These are phyloP conservation scores for Hygrophorus pudorinus DNA, from an alignment of 768 basidiomycete genomes.

Conservation along the genomic window DNA sequence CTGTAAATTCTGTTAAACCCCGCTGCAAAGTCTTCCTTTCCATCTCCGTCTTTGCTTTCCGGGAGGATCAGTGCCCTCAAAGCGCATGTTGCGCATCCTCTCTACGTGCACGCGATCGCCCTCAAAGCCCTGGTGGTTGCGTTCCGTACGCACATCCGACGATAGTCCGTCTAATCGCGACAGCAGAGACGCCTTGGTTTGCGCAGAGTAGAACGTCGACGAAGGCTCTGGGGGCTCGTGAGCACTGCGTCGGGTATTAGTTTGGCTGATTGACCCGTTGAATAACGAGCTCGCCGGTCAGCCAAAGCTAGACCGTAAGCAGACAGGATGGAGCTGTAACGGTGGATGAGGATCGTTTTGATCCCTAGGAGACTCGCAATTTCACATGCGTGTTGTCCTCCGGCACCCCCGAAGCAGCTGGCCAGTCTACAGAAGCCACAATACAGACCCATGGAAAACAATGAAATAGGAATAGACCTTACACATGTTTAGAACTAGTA, in stretches of 20 bases:
- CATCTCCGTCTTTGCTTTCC: conserved; percentile 41
- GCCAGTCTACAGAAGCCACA: no score
- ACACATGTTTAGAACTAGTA: conserved; percentile 69
- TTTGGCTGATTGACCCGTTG: no score
- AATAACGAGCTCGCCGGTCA: no score
- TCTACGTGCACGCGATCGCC: no score
- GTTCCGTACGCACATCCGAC: conserved; percentile 49
- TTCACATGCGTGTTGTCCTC: conserved; percentile 90
- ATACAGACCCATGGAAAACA: conserved; percentile 1
- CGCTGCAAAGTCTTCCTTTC: conserved; percentile 60
- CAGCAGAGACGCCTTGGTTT: conserved; percentile 46
- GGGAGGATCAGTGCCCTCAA: conserved; percentile 86
- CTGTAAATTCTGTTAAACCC: conserved; percentile 70
- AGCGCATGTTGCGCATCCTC: conserved; percentile 85
- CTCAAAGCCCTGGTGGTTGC: no score
- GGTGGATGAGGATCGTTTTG: conserved; percentile 78
- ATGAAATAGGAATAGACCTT: conserved; percentile 9
- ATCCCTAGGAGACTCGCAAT: conserved; percentile 83
- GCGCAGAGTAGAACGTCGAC: conserved; percentile 63
- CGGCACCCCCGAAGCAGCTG: conserved; percentile 71
- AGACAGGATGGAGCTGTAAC: conserved; percentile 86
- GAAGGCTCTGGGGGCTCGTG: conserved; percentile 86
- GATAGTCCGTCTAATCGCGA: conserved; percentile 64
- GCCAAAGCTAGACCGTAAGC: conserved; percentile 95
- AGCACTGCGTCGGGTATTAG: conserved; percentile 77